Evolutionary conservation across 768 basidiomycete species (phyloP).

Genomic region (Cyclocybe aegerita): DNA sequence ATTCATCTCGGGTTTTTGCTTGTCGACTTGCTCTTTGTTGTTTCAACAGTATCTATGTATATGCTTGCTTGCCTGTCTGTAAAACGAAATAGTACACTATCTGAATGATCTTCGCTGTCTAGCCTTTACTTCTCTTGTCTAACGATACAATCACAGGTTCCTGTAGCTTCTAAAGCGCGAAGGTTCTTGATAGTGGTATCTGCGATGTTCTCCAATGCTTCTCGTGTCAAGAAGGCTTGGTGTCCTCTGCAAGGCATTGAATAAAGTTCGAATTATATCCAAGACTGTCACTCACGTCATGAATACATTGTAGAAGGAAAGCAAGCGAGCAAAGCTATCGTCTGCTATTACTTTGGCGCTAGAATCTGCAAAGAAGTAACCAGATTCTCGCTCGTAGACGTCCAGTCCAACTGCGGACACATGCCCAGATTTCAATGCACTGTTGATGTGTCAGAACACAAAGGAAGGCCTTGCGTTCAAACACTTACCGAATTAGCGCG

Average conservation of each 20-base stretch:
- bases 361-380: conserved; percentile 43
- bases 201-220: conserved; percentile 39
- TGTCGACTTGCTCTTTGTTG: neutral
- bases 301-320: conserved; percentile 46
- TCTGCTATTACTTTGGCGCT: conserved; percentile 44
- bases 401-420: conserved; percentile 43
- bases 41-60: neutral
- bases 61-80: no score
- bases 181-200: conserved; percentile 38
- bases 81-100: no score
- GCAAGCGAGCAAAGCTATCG: conserved; percentile 41
- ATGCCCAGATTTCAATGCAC: conserved; percentile 37
- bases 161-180: conserved; percentile 28
- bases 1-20: neutral
- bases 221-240: conserved; percentile 41
- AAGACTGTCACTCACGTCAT: conserved; percentile 30
- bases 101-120: no score
- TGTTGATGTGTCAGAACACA: conserved; percentile 7
- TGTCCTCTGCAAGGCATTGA: conserved; percentile 31
- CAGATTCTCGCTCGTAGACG: conserved; percentile 40
- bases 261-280: neutral
- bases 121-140: no score
- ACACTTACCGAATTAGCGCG: conserved; percentile 36
- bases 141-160: conserved; percentile 18
- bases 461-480: neutral